These are phyloP conservation scores for Solanum appendiculatum DNA, from an alignment of 257 asterid species.

Conservation along the genomic window DNA sequence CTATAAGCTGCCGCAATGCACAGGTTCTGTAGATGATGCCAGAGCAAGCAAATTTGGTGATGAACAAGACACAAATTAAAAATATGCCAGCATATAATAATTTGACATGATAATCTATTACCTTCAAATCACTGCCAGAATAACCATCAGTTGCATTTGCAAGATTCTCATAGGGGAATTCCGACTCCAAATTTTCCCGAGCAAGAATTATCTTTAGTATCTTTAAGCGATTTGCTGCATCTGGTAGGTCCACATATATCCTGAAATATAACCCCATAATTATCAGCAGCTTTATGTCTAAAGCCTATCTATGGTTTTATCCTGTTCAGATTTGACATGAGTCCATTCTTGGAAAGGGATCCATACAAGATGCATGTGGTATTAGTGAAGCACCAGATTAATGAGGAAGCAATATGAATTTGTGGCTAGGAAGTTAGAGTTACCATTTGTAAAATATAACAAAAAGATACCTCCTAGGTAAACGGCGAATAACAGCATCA, in stretches of 20 bases:
- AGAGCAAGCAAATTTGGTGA: neutral
- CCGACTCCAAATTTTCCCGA: conserved; percentile 67
- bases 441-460: neutral
- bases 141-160: conserved; percentile 96
- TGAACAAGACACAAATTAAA: neutral
- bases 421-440: neutral
- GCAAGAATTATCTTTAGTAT: conserved; percentile 77
- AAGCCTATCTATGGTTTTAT: neutral
- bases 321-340: neutral
- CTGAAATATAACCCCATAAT: conserved; percentile 29
- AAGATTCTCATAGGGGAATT: conserved; percentile 62
- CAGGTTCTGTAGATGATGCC: conserved; percentile 56
- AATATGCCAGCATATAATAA: neutral
- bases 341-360: neutral
- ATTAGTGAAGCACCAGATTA: neutral
- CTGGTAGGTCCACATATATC: conserved; percentile 94
- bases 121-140: conserved; percentile 99
- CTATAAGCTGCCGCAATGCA: conserved; percentile 92
- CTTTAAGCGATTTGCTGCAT: conserved; percentile 78
- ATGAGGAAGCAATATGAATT: neutral
- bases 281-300: neutral
- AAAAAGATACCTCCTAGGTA: conserved; percentile 73
- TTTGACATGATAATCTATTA: conserved; percentile 14
- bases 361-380: neutral
- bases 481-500: conserved; percentile 97